Conservation (phyloP, 169 alveolate genomes). For the Babesia gibsoni region DNA sequence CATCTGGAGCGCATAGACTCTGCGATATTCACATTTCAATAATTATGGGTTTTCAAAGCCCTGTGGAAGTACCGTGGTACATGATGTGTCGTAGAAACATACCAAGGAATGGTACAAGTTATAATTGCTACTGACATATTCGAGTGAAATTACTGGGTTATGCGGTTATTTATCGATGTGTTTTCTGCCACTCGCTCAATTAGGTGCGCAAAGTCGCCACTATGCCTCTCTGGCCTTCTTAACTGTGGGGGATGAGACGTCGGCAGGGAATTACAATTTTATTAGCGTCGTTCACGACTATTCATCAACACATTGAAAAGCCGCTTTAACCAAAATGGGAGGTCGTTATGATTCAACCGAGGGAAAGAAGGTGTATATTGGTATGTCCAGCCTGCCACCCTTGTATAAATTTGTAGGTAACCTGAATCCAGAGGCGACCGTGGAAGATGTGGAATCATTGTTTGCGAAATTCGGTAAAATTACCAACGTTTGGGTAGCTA, state of each 20-base stretch:
- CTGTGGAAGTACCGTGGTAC: too few species aligned
- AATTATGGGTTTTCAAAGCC: too few species aligned
- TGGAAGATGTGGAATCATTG: constrained; percentile 46
- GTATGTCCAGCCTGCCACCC: neutral
- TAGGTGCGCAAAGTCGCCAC: neutral
- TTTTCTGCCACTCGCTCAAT: too few species aligned
- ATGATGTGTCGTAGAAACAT: too few species aligned
- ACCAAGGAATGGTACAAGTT: too few species aligned
- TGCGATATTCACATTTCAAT: too few species aligned
- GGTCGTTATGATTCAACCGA: constrained; percentile 43
- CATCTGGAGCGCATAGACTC: too few species aligned
- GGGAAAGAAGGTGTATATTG: constrained; percentile 47
- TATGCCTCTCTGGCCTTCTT: neutral
- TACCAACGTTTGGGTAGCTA: constrained; percentile 59
- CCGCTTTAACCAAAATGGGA: constrained; percentile 18
- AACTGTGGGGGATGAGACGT: neutral
- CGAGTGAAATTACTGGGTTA: too few species aligned
- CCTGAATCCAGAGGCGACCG: constrained; percentile 50
- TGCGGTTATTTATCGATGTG: too few species aligned
- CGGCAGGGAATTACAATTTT: neutral
- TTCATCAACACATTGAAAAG: neutral
- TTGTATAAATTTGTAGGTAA: constrained; percentile 17
- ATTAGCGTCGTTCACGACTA: neutral
- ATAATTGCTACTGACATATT: too few species aligned
- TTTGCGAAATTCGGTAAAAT: constrained; percentile 60